These are phyloP conservation scores for Argentina anserina DNA, from an alignment of 306 rosid genomes.

Conservation along the genomic window DNA sequence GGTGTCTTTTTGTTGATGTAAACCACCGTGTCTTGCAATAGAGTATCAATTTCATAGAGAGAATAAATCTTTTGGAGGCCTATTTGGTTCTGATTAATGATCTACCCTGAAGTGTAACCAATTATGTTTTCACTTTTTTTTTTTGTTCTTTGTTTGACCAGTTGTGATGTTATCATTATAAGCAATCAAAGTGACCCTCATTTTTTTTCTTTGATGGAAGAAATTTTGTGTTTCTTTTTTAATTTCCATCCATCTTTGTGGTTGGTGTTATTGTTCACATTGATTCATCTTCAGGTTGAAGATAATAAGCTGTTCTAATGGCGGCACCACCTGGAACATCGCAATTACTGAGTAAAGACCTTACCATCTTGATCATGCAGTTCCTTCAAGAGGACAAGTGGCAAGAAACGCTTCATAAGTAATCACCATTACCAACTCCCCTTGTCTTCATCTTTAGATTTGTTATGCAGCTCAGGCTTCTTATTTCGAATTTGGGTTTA, in stretches of 20 bases:
- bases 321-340: slow-evolving; percentile 33
- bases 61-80: background rate
- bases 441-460: background rate
- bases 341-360: slow-evolving; percentile 57
- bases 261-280: background rate
- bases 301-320: slow-evolving; percentile 21
- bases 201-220: background rate
- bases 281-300: slow-evolving; percentile 13
- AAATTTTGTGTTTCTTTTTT: background rate
- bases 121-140: background rate
- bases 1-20: background rate
- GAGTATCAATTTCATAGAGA: slow-evolving; percentile 1
- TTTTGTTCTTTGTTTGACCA: background rate
- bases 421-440: slow-evolving; percentile 22
- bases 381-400: slow-evolving; percentile 88
- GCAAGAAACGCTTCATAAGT: slow-evolving; percentile 86
- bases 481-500: background rate
- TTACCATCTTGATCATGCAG: slow-evolving; percentile 87
- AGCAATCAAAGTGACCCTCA: background rate
- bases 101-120: background rate
- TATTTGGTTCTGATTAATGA: background rate
- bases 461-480: background rate
- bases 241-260: background rate
- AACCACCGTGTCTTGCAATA: slow-evolving; percentile 1
- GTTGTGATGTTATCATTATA: background rate